Percentiles rank a stretch among this genome's conserved stretches.
Conservation (phyloP, 2,329 filamentous ascomycete genomes). For the Chaetomium olivaceum region DNA sequence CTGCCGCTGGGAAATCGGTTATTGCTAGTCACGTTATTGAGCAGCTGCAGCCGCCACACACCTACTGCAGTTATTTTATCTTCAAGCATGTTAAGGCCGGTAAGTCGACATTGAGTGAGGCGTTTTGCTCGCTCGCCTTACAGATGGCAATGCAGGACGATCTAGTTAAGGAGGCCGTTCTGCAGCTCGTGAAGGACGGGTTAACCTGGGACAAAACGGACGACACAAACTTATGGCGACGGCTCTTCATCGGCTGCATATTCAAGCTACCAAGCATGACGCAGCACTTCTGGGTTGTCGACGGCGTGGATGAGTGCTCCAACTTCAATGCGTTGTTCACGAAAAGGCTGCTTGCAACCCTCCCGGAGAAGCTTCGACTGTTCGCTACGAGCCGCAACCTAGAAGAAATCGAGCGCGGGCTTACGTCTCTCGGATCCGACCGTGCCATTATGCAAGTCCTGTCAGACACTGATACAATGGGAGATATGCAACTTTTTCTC, state of each 20-base stretch:
- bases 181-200: conserved; percentile 27
- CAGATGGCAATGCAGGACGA: conserved; percentile 37
- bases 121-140: conserved; percentile 35
- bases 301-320: conserved; percentile 37
- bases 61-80: conserved; percentile 37
- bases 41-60: conserved; percentile 27
- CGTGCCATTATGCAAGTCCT: conserved; percentile 21
- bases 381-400: conserved; percentile 37
- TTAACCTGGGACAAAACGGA: conserved; percentile 31
- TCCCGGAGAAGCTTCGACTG: conserved; percentile 32
- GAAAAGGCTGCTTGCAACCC: conserved; percentile 23
- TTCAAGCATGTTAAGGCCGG: conserved; percentile 33
- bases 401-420: conserved; percentile 34
- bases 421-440: conserved; percentile 29
- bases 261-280: conserved; percentile 29
- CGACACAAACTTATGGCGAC: conserved; percentile 33
- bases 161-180: conserved; percentile 26
- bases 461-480: conserved; percentile 29
- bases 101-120: conserved; percentile 33
- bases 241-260: conserved; percentile 33
- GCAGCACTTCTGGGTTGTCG: conserved; percentile 37
- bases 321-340: conserved; percentile 30
- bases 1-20: conserved; percentile 42
- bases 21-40: conserved; percentile 38
- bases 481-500: conserved; percentile 35